phyloP scores from a whole-genome alignment of 2,329 filamentous ascomycete genomes.

The Microcyclospora pomicola region DNA sequence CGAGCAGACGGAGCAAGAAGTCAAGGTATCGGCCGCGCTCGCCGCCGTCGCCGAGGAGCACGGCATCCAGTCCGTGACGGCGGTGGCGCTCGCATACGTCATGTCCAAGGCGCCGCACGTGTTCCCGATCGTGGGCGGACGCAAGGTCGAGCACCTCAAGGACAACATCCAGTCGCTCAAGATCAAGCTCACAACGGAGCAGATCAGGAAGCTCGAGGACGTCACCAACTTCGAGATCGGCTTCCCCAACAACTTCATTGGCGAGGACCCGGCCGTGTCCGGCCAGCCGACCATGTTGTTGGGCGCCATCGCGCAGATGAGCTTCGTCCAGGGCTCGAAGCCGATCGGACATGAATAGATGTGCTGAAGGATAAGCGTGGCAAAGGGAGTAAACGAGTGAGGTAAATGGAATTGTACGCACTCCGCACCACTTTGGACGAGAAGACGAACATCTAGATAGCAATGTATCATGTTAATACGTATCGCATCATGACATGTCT shows the following conservation, averaged over 20 bases:
- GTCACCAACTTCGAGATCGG: slow-evolving; percentile 50
- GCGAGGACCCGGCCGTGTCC: slow-evolving; percentile 17
- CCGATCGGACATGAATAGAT: slow-evolving; percentile 21
- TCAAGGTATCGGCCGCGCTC: slow-evolving; percentile 42
- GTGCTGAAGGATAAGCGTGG: not conserved
- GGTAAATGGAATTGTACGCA: too few species aligned
- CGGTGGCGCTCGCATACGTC: slow-evolving; percentile 51
- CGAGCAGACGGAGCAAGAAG: slow-evolving; percentile 31
- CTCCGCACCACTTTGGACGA: too few species aligned
- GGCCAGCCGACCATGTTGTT: slow-evolving; percentile 14
- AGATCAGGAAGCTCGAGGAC: slow-evolving; percentile 52
- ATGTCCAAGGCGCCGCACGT: slow-evolving; percentile 48
- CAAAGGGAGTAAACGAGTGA: too few species aligned
- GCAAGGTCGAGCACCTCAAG: slow-evolving; percentile 55
- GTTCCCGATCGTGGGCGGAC: slow-evolving; percentile 58
- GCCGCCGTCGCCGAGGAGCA: slow-evolving; percentile 46
- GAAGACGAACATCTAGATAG: too few species aligned
- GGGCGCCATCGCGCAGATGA: slow-evolving; percentile 15
- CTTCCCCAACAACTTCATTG: slow-evolving; percentile 51
- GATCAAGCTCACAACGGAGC: slow-evolving; percentile 44
- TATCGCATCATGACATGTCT: too few species aligned
- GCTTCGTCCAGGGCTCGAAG: slow-evolving; percentile 15
- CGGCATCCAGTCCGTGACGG: slow-evolving; percentile 25
- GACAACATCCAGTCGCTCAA: slow-evolving; percentile 55
- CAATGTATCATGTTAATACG: too few species aligned